A percentile compares a stretch with the other conserved stretches of the same genome.
Evolutionary conservation across 257 asterid genomes (phyloP).

Genomic region (Penstemon eatonii): DNA sequence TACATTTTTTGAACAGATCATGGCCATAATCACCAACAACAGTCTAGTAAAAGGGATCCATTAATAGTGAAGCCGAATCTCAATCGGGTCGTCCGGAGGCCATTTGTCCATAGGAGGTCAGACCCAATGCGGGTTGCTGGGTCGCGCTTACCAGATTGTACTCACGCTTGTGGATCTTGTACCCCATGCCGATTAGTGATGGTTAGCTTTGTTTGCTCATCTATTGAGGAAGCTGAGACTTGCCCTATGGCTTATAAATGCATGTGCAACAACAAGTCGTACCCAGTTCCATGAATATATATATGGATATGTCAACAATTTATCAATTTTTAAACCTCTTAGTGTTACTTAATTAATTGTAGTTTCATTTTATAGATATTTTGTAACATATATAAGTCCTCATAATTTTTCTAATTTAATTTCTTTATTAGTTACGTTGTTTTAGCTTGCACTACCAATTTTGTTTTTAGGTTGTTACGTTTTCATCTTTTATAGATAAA

Average conservation of each 20-base stretch:
- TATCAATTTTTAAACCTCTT: no score
- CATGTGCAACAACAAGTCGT: constrained; percentile 85
- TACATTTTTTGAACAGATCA: constrained; percentile 30
- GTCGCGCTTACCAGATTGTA: constrained; percentile 78
- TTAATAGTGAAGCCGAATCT: no score
- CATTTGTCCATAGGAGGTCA: constrained; percentile 36
- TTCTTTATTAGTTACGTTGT: no score
- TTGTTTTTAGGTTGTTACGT: no score
- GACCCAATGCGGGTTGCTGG: constrained; percentile 58
- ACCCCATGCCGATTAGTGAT: constrained; percentile 78
- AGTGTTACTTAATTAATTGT: no score
- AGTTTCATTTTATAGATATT: no score
- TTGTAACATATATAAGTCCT: no score
- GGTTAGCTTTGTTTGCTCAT: constrained; percentile 88
- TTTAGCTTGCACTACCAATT: no score
- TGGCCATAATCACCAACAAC: neutral
- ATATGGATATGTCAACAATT: no score
- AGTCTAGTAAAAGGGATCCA: no score
- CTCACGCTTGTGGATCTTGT: constrained; percentile 91
- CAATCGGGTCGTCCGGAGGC: constrained; percentile 20
- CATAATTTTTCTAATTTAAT: no score
- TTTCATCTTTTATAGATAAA: no score
- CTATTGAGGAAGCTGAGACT: constrained; percentile 86
- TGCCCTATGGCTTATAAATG: constrained; percentile 92
- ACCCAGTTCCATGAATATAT: constrained; percentile 64